Evolutionary conservation across 2,329 filamentous ascomycete species (phyloP), one percentile per base, ranked within the genome.

Genomic region (Emergomyces africanus): DNA sequence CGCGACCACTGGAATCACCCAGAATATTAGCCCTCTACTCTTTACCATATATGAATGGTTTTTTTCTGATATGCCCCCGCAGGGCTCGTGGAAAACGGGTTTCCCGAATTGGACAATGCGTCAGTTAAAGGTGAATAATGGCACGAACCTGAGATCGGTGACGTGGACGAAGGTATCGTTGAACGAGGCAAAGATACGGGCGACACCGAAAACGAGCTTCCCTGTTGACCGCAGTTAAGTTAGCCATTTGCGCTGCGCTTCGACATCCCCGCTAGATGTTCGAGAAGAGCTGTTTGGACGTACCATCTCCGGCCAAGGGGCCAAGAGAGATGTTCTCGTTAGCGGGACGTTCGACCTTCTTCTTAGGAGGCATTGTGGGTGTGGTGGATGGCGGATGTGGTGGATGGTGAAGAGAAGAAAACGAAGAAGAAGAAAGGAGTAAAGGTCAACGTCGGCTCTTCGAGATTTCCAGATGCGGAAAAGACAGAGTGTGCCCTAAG

Each of bases 291-390:
- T 10, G 23, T 54, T 41, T 37, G 46, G 30, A 49, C 35, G 67
- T 75, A 92, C 90, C 91, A 84, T 96, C 92, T 76, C 91, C 88
- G 81, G 91, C 89, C 79, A 96, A 89, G 76, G 94, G 94, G 73
- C 94, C 94, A 73, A 97, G 86, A 79, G 88, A 91, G 83, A 99
- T 94, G 82, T 99, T 99, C 87, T 97, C 94, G 82, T 92, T 79
- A 66, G 79, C 86, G 72, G 84, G 83, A 73, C 88, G 85, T 76
- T 87, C 83, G 73, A 84, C 80, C 78, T 86, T 86, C 83, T 92
- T 91, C 86, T 95, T 95, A 78, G 91, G 91, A 79, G 91, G 81
- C 92, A 97, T 97, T 76, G 79, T 89, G 82, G 78, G 72, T 72
- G 72, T 69, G 66, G 68, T 62, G 58, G 67, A 65, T 72, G 71